Conservation (phyloP, 1,284 basidiomycete species). For the Tranzscheliella williamsii region DNA sequence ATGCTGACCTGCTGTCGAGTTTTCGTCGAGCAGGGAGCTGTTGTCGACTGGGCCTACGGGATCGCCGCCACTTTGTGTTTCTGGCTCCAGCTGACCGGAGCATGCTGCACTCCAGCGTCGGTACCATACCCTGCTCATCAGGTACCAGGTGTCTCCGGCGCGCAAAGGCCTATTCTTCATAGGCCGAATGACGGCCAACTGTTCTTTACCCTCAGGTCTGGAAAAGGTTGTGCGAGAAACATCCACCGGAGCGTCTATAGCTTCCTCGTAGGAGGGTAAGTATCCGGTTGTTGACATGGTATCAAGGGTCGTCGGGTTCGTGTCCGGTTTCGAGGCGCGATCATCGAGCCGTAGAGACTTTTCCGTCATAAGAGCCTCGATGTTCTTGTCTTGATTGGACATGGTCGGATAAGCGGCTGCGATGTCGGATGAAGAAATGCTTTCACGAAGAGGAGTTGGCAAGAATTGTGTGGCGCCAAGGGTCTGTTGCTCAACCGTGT, state of each 20-base stretch:
- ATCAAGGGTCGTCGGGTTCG: not conserved
- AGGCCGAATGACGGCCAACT: constrained; percentile 22
- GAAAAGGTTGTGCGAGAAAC: not conserved
- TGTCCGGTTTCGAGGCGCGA: not conserved
- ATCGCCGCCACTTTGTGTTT: constrained; percentile 68
- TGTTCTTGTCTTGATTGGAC: constrained; percentile 11
- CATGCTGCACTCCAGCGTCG: constrained; percentile 74
- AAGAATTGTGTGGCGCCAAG: not conserved
- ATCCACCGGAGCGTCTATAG: constrained; percentile 1
- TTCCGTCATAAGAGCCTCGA: constrained; percentile 37
- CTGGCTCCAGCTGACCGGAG: constrained; percentile 71
- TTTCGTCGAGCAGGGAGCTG: constrained; percentile 67
- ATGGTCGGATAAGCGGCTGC: constrained; percentile 1
- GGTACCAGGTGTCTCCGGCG: constrained; percentile 75
- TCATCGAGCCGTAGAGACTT: constrained; percentile 33
- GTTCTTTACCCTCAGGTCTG: constrained; percentile 1
- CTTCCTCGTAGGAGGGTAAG: constrained; percentile 26
- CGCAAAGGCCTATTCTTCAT: constrained; percentile 62
- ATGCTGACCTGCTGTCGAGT: constrained; percentile 23
- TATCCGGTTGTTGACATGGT: not conserved
- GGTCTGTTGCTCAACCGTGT: constrained; percentile 1
- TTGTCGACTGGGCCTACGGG: constrained; percentile 77
- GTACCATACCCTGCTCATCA: constrained; percentile 74
- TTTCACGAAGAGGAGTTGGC: constrained; percentile 31
- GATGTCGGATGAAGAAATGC: constrained; percentile 21